Evolutionary conservation across 495 filamentous ascomycete species (phyloP), one percentile per base, ranked within the genome.

Genomic region (Neurospora sp.): DNA sequence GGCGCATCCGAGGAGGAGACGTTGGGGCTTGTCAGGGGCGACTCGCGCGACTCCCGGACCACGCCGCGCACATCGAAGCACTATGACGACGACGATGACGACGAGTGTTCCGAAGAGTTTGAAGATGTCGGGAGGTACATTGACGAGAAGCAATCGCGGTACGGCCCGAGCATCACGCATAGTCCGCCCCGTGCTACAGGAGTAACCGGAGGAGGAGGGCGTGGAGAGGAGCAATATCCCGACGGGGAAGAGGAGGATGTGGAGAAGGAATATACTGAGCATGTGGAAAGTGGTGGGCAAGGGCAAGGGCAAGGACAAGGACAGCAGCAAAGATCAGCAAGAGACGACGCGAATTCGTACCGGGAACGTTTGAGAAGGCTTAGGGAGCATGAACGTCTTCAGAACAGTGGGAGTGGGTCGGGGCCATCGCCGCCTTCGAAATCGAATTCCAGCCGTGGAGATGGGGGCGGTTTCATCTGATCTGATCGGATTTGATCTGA

Each of bases 1-100:
- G 82, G 81, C 68, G 87, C 88, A 8, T 97, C 94, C 0, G 96
- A 98, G 76, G 96, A 99, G 80, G 96, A 99, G 76, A 85, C 88
- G 41, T 78, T 97, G 22, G 96, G 96, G 0, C 87, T 99, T 1
- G 95, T 98, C 6, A 90, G 90, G 76, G 94, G 93, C 16, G 92
- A 94, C 75, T 85, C 83, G 0, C 76, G 75, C 1, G 84, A 91
- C 76, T 82, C 81, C 0, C 76, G 74, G 6, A 85, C 86, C 35
- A 73, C 81, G 77, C 83, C 86, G 4, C 70, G 31, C 76, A 75
- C 1, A 84, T 65, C 83, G 69, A 82, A 82, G n/a, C 76, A 81
- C 16, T 77, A 79, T 14, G 75, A 77, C 17, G 73, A 78, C 27
- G 79, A 77, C 20, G 81, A 81, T n/a, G 76, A 77, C 17, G 44